Evolutionary conservation across 108 stramenopile genomes (phyloP).

Genomic region (Cyclotella kingstonii): DNA sequence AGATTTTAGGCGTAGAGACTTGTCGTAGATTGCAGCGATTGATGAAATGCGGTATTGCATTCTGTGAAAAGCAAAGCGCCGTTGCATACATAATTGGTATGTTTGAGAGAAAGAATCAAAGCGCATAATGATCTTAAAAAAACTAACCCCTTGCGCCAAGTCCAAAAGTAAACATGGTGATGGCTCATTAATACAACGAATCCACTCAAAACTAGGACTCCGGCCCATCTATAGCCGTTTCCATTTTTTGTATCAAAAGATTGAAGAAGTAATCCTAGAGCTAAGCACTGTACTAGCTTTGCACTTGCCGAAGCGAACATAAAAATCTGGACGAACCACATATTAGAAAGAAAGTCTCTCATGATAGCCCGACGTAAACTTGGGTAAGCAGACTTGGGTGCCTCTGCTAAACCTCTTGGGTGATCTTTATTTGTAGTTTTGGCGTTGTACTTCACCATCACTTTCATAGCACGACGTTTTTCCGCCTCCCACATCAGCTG

Average conservation of each 20-base stretch:
- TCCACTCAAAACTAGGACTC: conserved; percentile 53
- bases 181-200: conserved; percentile 62
- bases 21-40: conserved; percentile 82
- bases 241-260: conserved; percentile 41
- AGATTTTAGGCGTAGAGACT: conserved; percentile 50
- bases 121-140: too few relatives aligned
- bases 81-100: conserved; percentile 48
- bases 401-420: too few relatives aligned
- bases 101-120: conserved; percentile 21
- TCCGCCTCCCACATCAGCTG: conserved; percentile 38
- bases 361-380: conserved; percentile 54
- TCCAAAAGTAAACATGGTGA: conserved; percentile 52
- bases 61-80: conserved; percentile 18
- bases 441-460: conserved; percentile 2
- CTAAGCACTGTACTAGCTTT: conserved; percentile 61
- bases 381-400: conserved; percentile 46
- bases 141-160: conserved; percentile 35
- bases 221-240: conserved; percentile 59
- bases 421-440: neutral
- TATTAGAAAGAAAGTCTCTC: conserved; percentile 55
- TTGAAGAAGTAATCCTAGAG: conserved; percentile 66
- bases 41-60: conserved; percentile 73
- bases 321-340: conserved; percentile 66
- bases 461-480: conserved; percentile 21
- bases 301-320: conserved; percentile 40